Conservation (phyloP, 352 stramenopile species). For the Pythium vanterpoolii region DNA sequence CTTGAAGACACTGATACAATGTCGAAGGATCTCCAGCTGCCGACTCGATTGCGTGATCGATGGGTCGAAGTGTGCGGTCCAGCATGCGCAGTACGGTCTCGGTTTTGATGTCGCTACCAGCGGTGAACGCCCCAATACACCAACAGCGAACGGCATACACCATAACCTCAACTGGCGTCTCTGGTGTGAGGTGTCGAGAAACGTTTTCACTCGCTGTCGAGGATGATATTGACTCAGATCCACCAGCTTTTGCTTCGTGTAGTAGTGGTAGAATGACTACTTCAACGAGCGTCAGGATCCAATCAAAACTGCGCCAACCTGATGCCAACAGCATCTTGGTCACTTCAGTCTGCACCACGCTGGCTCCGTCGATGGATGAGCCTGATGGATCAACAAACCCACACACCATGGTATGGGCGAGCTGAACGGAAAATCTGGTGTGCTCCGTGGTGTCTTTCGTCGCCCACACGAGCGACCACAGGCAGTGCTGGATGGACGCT, state of each 20-base stretch:
- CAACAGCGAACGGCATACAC: slow-evolving; percentile 29
- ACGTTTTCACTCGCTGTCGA: background rate
- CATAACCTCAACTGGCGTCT: slow-evolving; percentile 23
- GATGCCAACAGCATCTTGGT: slow-evolving; percentile 32
- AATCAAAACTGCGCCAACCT: slow-evolving; percentile 17
- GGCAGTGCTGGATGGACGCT: background rate
- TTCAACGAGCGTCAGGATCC: slow-evolving; percentile 7
- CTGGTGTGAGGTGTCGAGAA: background rate
- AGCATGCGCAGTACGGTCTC: background rate
- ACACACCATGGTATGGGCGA: background rate
- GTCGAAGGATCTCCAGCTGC: background rate
- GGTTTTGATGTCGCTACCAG: too few relatives aligned
- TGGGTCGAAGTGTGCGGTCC: background rate
- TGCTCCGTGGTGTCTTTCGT: background rate
- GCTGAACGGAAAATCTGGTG: background rate
- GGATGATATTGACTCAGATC: background rate
- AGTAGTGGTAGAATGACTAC: slow-evolving; percentile 14
- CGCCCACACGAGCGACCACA: slow-evolving; percentile 11
- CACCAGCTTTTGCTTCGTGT: background rate
- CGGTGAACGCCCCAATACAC: slow-evolving; percentile 1
- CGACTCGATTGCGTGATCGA: slow-evolving; percentile 8
- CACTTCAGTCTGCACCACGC: slow-evolving; percentile 26
- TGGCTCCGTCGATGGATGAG: slow-evolving; percentile 15
- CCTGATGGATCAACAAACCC: background rate
- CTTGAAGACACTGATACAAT: slow-evolving; percentile 1